Evolutionary conservation across 2,329 filamentous ascomycete genomes (phyloP), one percentile per base, ranked within the genome.

Genomic region (Aspergillus intermedius): DNA sequence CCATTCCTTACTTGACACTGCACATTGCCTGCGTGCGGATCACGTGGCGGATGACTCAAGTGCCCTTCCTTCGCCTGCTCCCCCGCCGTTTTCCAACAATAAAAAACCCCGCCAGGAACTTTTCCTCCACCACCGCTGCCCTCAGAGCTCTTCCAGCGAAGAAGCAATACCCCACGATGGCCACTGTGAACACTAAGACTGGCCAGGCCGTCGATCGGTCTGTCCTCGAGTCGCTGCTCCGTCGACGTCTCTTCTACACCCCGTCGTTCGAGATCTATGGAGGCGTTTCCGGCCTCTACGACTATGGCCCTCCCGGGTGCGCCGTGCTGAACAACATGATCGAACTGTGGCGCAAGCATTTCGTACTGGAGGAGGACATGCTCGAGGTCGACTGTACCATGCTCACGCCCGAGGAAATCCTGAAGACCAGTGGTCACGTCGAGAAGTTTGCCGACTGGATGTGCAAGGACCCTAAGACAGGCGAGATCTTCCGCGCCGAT

Each of bases 381-480:
- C 82, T 95, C 58, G 89, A 95, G 75, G 83, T 95, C 56, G 91
- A 95, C 74, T 95, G 89, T 75, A 93, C 88, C 35, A 93, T 91
- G 73, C 73, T 98, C 65, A 98, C 93, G 37, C 93, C 93, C 30
- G 83, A 93, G 63, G 87, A 93, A 43, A 88, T 98, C 34, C 81
- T 98, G 65, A 95, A 97, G 80, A 95, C 91, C 47, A 88, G 83
- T 69, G 93, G 93, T 55, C 93, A 98, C 74, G 93, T 97, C 57
- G 91, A 96, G 71, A 95, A 95, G 73, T 97, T 97, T 65, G 87
- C 89, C 71, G 91, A 97, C 71, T 97, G 88, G 88, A 96, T 97
- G 91, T 95, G 88, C 83, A 95, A 95, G 73, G 93, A 98, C 71
- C 89, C 91, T 54, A 94, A 95, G 79, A 95, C 86, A 62, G 93